These are phyloP conservation scores for Musa troglodytarum DNA, from an alignment of 176 grass and related monocot species.

Conservation along the genomic window DNA sequence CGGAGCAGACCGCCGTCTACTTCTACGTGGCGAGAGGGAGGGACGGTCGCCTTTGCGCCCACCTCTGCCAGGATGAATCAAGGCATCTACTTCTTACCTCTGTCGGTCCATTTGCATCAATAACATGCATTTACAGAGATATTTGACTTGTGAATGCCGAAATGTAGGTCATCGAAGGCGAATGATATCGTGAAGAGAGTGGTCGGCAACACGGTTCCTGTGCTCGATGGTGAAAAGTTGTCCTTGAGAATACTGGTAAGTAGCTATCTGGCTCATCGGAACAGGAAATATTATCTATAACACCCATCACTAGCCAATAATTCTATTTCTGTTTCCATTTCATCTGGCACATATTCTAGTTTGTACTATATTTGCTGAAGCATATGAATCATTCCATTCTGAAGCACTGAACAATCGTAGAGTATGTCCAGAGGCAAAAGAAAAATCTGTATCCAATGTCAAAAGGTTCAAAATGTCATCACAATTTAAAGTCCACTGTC, in stretches of 20 bases:
- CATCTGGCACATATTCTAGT: too few relatives aligned
- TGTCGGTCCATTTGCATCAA: background rate
- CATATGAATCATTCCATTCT: too few relatives aligned
- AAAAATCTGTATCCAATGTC: too few relatives aligned
- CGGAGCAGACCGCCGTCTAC: slow-evolving; percentile 72
- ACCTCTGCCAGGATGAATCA: slow-evolving; percentile 91
- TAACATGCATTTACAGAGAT: background rate
- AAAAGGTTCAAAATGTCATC: too few relatives aligned
- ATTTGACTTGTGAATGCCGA: background rate
- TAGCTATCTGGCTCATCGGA: background rate
- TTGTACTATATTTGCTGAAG: too few relatives aligned
- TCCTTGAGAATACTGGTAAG: slow-evolving; percentile 50
- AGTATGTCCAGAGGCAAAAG: too few relatives aligned
- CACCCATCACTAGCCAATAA: too few relatives aligned
- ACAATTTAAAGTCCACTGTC: too few relatives aligned
- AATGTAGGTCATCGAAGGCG: slow-evolving; percentile 49
- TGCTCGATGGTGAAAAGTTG: slow-evolving; percentile 50
- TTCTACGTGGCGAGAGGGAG: slow-evolving; percentile 59
- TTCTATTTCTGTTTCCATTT: too few relatives aligned
- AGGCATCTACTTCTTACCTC: slow-evolving; percentile 10
- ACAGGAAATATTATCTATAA: background rate
- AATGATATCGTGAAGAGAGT: slow-evolving; percentile 74
- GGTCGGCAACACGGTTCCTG: slow-evolving; percentile 61
- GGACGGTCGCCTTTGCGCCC: slow-evolving; percentile 43
- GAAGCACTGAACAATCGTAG: too few relatives aligned